phyloP scores from a whole-genome alignment of 2,329 filamentous ascomycete genomes.

The Fusarium brachygibbosum region DNA sequence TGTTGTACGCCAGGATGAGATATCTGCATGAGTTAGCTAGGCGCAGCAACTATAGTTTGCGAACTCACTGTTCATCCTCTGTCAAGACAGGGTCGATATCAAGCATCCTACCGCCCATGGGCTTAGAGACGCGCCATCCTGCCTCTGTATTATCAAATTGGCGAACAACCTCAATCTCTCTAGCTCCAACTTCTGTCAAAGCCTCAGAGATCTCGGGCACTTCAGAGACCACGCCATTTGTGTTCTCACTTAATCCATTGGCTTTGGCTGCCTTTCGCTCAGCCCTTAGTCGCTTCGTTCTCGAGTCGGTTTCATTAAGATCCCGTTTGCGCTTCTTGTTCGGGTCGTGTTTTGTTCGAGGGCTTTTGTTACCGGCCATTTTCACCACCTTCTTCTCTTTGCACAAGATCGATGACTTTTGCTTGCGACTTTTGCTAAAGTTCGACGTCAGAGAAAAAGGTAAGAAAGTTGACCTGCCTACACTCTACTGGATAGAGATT shows the following conservation, averaged over 20 bases:
- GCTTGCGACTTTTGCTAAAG: conserved; percentile 35
- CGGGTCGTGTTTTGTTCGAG: conserved; percentile 54
- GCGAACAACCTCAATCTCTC: conserved; percentile 46
- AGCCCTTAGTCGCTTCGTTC: conserved; percentile 58
- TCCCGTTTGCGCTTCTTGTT: conserved; percentile 65
- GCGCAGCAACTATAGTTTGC: background rate
- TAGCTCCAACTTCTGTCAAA: conserved; percentile 32
- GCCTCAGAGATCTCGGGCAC: conserved; percentile 37
- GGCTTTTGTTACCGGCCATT: conserved; percentile 55
- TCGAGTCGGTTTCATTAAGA: conserved; percentile 57
- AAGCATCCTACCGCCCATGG: conserved; percentile 75
- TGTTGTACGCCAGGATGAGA: conserved; percentile 80
- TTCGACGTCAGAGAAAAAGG: conserved; percentile 41
- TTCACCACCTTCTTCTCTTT: conserved; percentile 31
- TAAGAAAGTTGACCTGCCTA: conserved; percentile 26
- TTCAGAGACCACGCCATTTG: conserved; percentile 31
- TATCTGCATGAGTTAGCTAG: conserved; percentile 63
- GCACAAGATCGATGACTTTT: conserved; percentile 24
- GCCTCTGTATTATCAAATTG: conserved; percentile 52
- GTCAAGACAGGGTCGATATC: conserved; percentile 75
- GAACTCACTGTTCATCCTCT: conserved; percentile 69
- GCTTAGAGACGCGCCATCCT: conserved; percentile 72
- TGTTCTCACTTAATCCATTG: conserved; percentile 41
- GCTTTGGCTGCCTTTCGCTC: conserved; percentile 50
- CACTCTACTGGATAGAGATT: conserved; percentile 37